Base-by-base conservation (phyloP, 352 stramenopile genomes). In the Globisporangium mamillatum region DNA sequence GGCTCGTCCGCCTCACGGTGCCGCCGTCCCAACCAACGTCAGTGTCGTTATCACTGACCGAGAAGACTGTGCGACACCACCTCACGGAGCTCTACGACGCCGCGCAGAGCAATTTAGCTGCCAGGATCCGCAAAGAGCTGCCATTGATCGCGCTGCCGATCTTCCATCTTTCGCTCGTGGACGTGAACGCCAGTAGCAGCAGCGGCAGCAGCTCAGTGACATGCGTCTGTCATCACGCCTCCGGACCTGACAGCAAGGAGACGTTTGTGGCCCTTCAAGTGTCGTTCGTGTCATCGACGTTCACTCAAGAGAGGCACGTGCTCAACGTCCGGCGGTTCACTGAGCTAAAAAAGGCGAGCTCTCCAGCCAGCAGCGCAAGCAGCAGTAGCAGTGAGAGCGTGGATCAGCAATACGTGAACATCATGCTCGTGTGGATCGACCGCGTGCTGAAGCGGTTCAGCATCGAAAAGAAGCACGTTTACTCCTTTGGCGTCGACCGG, bases 61-160 rank as follows among this genome's bases (percentile, higher is more conserved):
- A 68, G 20, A 67, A 63, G 34, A 16, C 2, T 22, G 53, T 71
- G 6, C 59, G n/a, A 4, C 66, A 71, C 34, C 60, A 68, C 10
- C 36, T 71, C 18, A 34, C 63, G 16, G 66, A 71, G 53, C 41
- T 71, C 25, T 71, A 68, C 50, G 53, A 54, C 2, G 25, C 38
- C 4, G 48, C 38, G 41, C 50, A 57, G 3, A 27, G 14, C 12
- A 41, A n/a, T 12, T 20, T 68, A 24, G 27, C 25, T 6, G 18
- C 27, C 1, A 44, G 25, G 32, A 44, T 72, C 32, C 22, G 6
- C 22, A 57, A 29, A 27, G 60, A 68, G 4, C 34, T 68, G 20
- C 18, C 60, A 0, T n/a, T 52, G 20, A 27, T 55, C 2, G 29
- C 16, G 20, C 29, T 68, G 20, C 60, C 66, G 18, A 63, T 67